Evolutionary conservation across 1,139 yeast genomes (phyloP), one percentile per base, ranked within the genome.

Genomic region (Sugiyamaella neomexicana): DNA sequence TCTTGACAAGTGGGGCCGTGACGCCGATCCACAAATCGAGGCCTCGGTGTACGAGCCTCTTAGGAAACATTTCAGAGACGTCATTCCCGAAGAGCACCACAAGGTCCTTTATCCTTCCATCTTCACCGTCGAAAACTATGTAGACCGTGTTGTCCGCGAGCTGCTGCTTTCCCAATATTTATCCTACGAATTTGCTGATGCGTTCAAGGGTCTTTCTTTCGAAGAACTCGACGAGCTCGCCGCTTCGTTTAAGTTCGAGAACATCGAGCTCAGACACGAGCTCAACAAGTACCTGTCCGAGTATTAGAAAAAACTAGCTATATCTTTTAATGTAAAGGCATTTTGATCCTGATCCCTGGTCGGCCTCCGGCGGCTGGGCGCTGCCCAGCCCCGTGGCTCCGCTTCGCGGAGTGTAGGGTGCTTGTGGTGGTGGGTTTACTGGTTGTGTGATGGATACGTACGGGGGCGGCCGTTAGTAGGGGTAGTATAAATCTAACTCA

Each of bases 1-100:
- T 29, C 68, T 77, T 60, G 80, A 77, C 62, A 68, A 69, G 62
- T 77, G 80, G 80, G 80, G 80, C 23, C 70, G 72, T 55, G 78
- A 76, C 57, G 73, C 75, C 52, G 77, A 70, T 56, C 75, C 78
- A 6, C 61, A 70, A 53, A 62, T 67, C 56, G 75, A 70, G 50
- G 17, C 67, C 7, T 40, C 41, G 4, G 63, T 75, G 45, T 76
- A 75, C 63, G 63, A 66, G 29, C 65, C 65, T 36, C 64, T 77
- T 55, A 67, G 66, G 54, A 56, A 68, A 32, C 79, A 76, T 55
- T 68, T 76, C 62, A 61, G 64, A 55, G 69, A 65, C 2, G 73
- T 70, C 52, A 67, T 75, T 47, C 79, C 80, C 1, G 73, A 72
- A 55, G 61, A 69, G 52, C 60, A 63, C 58, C 75, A 68, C 49